Evolutionary conservation across 176 grass and related monocot genomes (phyloP).

Genomic region (Pharus latifolius): DNA sequence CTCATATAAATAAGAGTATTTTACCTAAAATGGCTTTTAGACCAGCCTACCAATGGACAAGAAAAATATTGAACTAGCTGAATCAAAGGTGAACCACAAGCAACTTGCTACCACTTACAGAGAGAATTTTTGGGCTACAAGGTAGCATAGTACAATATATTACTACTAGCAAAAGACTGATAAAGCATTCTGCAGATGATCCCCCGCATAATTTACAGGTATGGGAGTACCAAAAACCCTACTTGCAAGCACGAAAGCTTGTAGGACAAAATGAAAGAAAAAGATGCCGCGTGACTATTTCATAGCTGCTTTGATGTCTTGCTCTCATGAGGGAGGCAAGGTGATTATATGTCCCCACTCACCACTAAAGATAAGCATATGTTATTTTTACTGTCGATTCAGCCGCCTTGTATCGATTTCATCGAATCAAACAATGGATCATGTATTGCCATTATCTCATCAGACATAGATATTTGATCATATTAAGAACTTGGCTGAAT

Average conservation of each 20-base stretch:
- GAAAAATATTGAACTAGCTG: too few species aligned
- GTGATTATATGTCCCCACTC: too few species aligned
- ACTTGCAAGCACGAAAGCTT: neutral
- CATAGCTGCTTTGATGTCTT: neutral
- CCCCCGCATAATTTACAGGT: slow-evolving; percentile 41
- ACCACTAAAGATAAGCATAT: neutral
- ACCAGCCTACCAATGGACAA: too few species aligned
- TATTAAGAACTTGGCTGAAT: neutral
- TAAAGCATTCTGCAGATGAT: slow-evolving; percentile 15
- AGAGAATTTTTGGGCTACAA: neutral
- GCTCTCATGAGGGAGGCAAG: too few species aligned
- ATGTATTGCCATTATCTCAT: neutral
- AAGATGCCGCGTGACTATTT: slow-evolving; percentile 20
- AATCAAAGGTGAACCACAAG: too few species aligned
- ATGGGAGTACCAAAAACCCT: neutral
- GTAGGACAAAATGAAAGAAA: neutral
- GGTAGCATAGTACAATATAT: slow-evolving; percentile 10
- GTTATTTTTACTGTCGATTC: neutral
- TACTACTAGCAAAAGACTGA: neutral
- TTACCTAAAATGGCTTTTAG: too few species aligned
- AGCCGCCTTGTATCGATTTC: neutral
- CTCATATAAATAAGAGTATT: too few species aligned
- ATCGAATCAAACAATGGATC: neutral
- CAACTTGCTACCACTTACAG: too few species aligned
- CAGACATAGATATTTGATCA: neutral